Evolutionary conservation across 805 yeast species (phyloP).

Genomic region (Zygoascus bituminiphila): DNA sequence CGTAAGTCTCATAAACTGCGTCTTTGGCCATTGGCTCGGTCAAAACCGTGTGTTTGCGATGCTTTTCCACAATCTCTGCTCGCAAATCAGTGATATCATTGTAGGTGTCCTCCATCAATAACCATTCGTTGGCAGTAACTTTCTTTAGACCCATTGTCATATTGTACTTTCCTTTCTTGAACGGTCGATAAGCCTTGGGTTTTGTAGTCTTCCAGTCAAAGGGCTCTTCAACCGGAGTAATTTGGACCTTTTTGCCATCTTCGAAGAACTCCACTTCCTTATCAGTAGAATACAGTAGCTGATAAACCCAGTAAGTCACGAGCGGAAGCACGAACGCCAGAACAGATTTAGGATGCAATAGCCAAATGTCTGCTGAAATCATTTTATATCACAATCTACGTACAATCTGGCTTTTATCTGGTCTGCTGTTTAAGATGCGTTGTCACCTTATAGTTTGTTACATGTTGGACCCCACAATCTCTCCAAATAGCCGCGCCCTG

Average conservation of each 20-base stretch:
- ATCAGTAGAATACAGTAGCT: neutral
- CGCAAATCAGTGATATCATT: conserved; percentile 36
- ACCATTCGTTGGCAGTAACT: conserved; percentile 44
- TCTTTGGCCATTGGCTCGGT: conserved; percentile 25
- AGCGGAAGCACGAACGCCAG: neutral
- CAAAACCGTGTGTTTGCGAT: conserved; percentile 29
- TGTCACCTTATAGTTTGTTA: too few relatives aligned
- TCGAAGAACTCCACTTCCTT: neutral
- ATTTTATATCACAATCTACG: neutral
- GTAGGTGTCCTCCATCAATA: conserved; percentile 56
- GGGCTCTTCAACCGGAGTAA: conserved; percentile 24
- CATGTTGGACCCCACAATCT: too few relatives aligned
- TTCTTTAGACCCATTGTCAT: conserved; percentile 56
- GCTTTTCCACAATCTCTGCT: conserved; percentile 25
- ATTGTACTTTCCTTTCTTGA: conserved; percentile 50
- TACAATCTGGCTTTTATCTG: too few relatives aligned
- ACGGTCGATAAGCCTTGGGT: conserved; percentile 48
- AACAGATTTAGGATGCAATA: neutral
- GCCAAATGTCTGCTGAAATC: neutral
- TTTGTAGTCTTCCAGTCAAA: conserved; percentile 38
- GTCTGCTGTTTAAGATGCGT: too few relatives aligned
- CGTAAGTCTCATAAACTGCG: conserved; percentile 46
- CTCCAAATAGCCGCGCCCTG: neutral
- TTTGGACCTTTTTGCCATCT: neutral
- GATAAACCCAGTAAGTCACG: neutral